Conservation (phyloP, 768 basidiomycete genomes). For the Phylloporus arenicola region DNA sequence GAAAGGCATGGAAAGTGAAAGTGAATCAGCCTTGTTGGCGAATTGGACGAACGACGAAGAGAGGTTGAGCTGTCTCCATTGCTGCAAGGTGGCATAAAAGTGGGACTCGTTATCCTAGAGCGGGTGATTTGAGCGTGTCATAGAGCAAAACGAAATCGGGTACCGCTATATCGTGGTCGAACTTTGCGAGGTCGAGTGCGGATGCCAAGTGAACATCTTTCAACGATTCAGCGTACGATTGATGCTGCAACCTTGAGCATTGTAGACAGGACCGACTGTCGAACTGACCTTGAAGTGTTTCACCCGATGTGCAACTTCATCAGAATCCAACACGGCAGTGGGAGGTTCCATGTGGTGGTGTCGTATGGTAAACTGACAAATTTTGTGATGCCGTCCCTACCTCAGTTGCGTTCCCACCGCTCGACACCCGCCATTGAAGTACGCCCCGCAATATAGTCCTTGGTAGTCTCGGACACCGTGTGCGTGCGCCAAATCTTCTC, state of each 20-base stretch:
- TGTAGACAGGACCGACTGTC: neutral
- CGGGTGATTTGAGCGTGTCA: neutral
- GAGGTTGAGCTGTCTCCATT: conserved; percentile 82
- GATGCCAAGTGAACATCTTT: conserved; percentile 67
- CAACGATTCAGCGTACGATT: conserved; percentile 18
- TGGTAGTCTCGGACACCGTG: too few species aligned
- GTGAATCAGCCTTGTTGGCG: conserved; percentile 50
- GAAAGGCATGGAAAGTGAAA: conserved; percentile 73
- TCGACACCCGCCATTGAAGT: too few species aligned
- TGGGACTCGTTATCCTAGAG: conserved; percentile 70
- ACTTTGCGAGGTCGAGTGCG: conserved; percentile 47
- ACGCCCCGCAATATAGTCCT: too few species aligned
- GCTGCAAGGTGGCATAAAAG: conserved; percentile 66
- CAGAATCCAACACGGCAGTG: conserved; percentile 4
- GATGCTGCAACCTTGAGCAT: conserved; percentile 43
- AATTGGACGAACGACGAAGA: conserved; percentile 68
- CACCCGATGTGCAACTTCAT: conserved; percentile 30
- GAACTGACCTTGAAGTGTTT: conserved; percentile 49
- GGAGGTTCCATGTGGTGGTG: conserved; percentile 7
- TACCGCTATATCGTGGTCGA: conserved; percentile 58
- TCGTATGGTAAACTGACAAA: too few species aligned
- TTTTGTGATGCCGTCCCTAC: too few species aligned
- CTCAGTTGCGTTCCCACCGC: too few species aligned
- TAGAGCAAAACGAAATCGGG: neutral
- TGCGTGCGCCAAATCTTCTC: too few species aligned